Evolutionary conservation across 352 stramenopile genomes (phyloP).

Genomic region (Globisporangium spiculum): DNA sequence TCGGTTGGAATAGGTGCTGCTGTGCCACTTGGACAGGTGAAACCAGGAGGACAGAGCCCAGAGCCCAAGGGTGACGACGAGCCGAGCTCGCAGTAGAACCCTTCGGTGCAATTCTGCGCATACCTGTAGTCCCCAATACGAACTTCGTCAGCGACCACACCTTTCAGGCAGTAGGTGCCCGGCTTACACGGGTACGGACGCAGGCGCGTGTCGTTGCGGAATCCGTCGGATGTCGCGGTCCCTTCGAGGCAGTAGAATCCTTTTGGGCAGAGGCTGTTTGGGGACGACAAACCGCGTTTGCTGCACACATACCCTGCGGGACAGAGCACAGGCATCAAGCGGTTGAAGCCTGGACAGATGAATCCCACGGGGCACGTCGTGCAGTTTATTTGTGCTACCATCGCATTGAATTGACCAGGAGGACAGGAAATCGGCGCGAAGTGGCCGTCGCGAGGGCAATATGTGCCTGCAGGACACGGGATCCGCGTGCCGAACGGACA

Average conservation of each 20-base stretch:
- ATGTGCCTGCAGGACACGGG: constrained; percentile 89
- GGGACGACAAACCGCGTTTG: constrained; percentile 70
- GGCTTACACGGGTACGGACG: constrained; percentile 93
- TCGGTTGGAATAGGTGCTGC: constrained; percentile 91
- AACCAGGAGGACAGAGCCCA: constrained; percentile 92
- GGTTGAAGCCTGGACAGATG: constrained; percentile 93
- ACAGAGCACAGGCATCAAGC: constrained; percentile 90
- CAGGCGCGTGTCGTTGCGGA: constrained; percentile 95
- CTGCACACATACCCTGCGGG: constrained; percentile 92
- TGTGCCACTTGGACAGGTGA: constrained; percentile 93
- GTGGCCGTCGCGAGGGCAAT: constrained; percentile 86
- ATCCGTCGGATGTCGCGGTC: constrained; percentile 92
- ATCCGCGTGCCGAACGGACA: constrained; percentile 88
- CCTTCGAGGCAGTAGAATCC: constrained; percentile 96
- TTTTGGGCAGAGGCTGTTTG: constrained; percentile 92
- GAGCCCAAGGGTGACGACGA: constrained; percentile 91
- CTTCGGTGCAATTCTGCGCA: constrained; percentile 91
- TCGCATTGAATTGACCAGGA: constrained; percentile 92
- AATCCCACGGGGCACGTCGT: constrained; percentile 88
- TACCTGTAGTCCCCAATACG: constrained; percentile 84
- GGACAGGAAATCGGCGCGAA: constrained; percentile 87
- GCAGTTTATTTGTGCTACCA: constrained; percentile 90
- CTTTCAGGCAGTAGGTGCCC: constrained; percentile 95
- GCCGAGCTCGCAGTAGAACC: constrained; percentile 95
- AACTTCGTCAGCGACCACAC: constrained; percentile 90